Evolutionary conservation across 2,329 filamentous ascomycete genomes (phyloP).

Genomic region (Domatiomyces catenatus): DNA sequence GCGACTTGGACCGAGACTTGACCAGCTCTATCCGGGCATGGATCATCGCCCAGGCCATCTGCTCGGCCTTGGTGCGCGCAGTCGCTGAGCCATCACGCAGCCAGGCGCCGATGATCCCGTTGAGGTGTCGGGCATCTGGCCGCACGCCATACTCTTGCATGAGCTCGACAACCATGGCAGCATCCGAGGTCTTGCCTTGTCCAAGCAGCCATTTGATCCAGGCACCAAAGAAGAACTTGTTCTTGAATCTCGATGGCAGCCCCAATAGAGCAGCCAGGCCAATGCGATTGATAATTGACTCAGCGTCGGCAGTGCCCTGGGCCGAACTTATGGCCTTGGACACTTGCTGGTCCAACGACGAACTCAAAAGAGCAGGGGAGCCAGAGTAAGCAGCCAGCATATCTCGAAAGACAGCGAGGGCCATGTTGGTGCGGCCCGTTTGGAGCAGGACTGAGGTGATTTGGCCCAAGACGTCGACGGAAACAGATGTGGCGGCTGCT

Average conservation of each 20-base stretch:
- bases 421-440: conserved; percentile 48
- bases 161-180: conserved; percentile 55
- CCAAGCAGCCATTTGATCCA: conserved; percentile 78
- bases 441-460: conserved; percentile 57
- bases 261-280: conserved; percentile 35
- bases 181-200: conserved; percentile 53
- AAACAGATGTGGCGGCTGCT: conserved; percentile 12
- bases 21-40: conserved; percentile 50
- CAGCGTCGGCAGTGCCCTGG: conserved; percentile 19
- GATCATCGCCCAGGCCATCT: conserved; percentile 64
- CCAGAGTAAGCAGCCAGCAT: conserved; percentile 45
- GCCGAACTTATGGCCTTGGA: conserved; percentile 4
- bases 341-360: conserved; percentile 24
- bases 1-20: conserved; percentile 17
- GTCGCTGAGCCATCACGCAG: conserved; percentile 45
- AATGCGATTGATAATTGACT: conserved; percentile 32
- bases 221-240: conserved; percentile 72
- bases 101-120: conserved; percentile 68
- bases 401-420: conserved; percentile 66
- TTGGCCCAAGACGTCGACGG: conserved; percentile 60
- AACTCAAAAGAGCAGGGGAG: conserved; percentile 24
- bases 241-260: conserved; percentile 41
- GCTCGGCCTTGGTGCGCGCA: conserved; percentile 47
- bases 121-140: conserved; percentile 60
- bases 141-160: conserved; percentile 56